phyloP scores from a whole-genome alignment of 1,284 basidiomycete genomes.

The Porogramme epimiltina region DNA sequence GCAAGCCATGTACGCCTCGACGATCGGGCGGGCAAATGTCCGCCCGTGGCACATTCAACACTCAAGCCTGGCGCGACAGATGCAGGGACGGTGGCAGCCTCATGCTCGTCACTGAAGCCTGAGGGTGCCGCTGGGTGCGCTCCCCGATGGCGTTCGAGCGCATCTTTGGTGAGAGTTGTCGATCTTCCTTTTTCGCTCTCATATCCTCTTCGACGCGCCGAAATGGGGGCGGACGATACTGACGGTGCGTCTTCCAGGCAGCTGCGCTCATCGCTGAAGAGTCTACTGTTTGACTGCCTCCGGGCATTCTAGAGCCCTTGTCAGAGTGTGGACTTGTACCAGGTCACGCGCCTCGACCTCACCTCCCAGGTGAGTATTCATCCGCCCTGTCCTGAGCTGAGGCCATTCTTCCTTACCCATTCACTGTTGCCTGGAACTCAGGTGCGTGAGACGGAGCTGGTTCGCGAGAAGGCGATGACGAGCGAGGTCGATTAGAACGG shows the following conservation, averaged over 20 bases:
- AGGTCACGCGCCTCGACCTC: constrained; percentile 39
- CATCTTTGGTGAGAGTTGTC: too few relatives aligned
- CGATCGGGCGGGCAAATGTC: constrained; percentile 43
- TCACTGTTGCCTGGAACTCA: neutral
- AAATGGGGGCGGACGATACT: neutral
- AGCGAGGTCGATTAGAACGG: constrained; percentile 27
- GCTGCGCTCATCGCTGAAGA: constrained; percentile 28
- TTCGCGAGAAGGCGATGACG: constrained; percentile 27
- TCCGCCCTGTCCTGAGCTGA: too few relatives aligned
- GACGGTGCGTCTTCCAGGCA: constrained; percentile 27
- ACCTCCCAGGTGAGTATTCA: constrained; percentile 38
- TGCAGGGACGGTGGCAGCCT: constrained; percentile 38
- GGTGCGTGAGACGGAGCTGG: constrained; percentile 43
- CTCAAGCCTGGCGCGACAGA: constrained; percentile 42
- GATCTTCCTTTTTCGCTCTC: neutral
- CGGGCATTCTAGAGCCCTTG: constrained; percentile 35
- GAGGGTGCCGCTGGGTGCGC: constrained; percentile 40
- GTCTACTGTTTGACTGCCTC: constrained; percentile 33
- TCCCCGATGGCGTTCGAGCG: constrained; percentile 30
- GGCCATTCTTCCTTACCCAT: neutral
- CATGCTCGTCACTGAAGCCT: constrained; percentile 39
- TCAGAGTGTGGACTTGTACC: constrained; percentile 37
- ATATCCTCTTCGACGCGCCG: too few relatives aligned
- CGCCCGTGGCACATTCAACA: constrained; percentile 37
- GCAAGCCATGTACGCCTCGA: constrained; percentile 38